Conservation (phyloP, 208 protist species). For the Cochliopodium minus region DNA sequence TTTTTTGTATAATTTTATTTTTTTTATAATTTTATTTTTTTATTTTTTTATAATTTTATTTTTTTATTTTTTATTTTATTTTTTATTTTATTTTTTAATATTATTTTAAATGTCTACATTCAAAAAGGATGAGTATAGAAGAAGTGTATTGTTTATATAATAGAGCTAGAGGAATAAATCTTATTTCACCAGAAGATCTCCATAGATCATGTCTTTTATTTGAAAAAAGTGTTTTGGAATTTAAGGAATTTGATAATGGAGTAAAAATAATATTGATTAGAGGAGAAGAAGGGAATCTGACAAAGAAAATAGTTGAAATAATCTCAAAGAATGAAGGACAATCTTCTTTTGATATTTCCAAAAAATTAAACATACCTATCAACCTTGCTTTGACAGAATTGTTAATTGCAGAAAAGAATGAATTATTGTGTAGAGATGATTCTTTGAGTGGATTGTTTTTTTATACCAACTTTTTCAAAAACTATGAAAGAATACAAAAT, state of each 20-base stretch:
- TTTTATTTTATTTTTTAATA: no score
- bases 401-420: slow-evolving; percentile 1
- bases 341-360: slow-evolving; percentile 8
- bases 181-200: slow-evolving; percentile 25
- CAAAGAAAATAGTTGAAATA: background rate
- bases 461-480: no score
- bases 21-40: no score
- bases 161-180: slow-evolving; percentile 17
- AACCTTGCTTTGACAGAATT: slow-evolving; percentile 15
- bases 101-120: no score
- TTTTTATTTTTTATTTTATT: no score
- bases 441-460: slow-evolving; percentile 13
- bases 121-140: slow-evolving; percentile 13
- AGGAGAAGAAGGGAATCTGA: background rate
- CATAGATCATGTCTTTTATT: slow-evolving; percentile 11
- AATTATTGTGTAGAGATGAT: slow-evolving; percentile 19
- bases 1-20: no score
- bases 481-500: no score
- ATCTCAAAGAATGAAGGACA: background rate
- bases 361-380: background rate
- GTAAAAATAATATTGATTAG: slow-evolving; percentile 5
- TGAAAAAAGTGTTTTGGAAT: background rate
- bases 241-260: slow-evolving; percentile 12
- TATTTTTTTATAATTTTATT: no score
- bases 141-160: slow-evolving; percentile 25